Evolutionary conservation across 2,329 filamentous ascomycete species (phyloP).

Genomic region (Fusarium poae): DNA sequence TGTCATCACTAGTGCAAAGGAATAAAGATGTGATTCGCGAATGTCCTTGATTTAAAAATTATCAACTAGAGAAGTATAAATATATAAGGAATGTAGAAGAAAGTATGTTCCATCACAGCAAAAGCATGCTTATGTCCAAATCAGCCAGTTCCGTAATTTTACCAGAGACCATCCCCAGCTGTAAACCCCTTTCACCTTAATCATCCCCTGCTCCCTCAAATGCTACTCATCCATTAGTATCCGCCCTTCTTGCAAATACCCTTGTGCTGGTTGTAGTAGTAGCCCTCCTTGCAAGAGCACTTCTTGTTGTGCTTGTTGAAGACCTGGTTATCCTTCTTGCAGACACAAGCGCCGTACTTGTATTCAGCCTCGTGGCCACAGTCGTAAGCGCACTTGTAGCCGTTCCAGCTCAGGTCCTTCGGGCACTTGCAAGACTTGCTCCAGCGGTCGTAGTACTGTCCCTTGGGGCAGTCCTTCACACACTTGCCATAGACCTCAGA

Average conservation of each 20-base stretch:
- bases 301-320: conserved; percentile 33
- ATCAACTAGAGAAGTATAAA: conserved; percentile 32
- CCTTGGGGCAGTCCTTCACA: conserved; percentile 28
- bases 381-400: conserved; percentile 33
- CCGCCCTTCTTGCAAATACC: conserved; percentile 34
- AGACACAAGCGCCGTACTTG: conserved; percentile 40
- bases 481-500: conserved; percentile 28
- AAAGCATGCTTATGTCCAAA: conserved; percentile 13
- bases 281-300: conserved; percentile 36
- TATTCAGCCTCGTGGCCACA: conserved; percentile 40
- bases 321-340: conserved; percentile 36
- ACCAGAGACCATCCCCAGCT: conserved; percentile 8
- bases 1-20: background rate
- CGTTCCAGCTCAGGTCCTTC: conserved; percentile 38
- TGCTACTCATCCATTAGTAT: conserved; percentile 17
- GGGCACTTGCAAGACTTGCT: conserved; percentile 38
- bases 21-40: background rate
- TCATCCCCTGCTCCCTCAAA: background rate
- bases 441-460: conserved; percentile 40
- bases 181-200: background rate
- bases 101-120: conserved; percentile 24
- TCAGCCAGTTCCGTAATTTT: conserved; percentile 15
- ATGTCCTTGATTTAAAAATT: conserved; percentile 37
- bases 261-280: conserved; percentile 29
- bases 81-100: conserved; percentile 42